phyloP scores from a whole-genome alignment of 805 yeast genomes.

The Candida ponderosae region DNA sequence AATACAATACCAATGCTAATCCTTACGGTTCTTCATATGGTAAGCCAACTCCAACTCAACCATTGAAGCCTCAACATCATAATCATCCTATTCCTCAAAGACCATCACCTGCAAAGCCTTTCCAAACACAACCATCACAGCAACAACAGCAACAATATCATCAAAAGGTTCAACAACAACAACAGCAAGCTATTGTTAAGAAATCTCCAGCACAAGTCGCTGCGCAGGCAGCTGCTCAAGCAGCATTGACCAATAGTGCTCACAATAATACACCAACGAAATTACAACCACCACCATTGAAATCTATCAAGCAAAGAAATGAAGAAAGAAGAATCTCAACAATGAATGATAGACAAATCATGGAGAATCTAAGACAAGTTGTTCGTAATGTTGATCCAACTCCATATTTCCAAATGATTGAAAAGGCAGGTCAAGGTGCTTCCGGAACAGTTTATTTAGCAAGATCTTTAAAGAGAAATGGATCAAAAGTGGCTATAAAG shows the following conservation, averaged over 20 bases:
- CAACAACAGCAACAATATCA: constrained; percentile 22
- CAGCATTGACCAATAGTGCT: constrained; percentile 18
- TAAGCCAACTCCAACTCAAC: constrained; percentile 3
- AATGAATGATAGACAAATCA: constrained; percentile 80
- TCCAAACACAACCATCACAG: constrained; percentile 15
- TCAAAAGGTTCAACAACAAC: constrained; percentile 8
- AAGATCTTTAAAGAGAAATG: constrained; percentile 45
- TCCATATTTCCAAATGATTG: constrained; percentile 65
- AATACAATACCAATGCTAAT: constrained; percentile 3
- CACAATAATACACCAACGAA: constrained; percentile 2
- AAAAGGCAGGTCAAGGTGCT: constrained; percentile 96
- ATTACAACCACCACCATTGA: constrained; percentile 9
- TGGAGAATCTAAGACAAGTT: constrained; percentile 74
- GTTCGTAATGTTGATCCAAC: constrained; percentile 85
- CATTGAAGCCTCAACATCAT: not conserved
- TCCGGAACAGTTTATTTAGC: constrained; percentile 93
- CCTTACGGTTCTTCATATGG: constrained; percentile 9
- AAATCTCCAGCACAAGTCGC: constrained; percentile 14
- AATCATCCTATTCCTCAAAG: constrained; percentile 2
- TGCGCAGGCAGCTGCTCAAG: constrained; percentile 28
- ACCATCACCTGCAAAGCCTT: constrained; percentile 9
- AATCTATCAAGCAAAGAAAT: constrained; percentile 25
- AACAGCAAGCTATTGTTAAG: constrained; percentile 4
- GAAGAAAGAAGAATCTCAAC: constrained; percentile 48
- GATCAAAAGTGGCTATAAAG: constrained; percentile 83